Percentiles rank a stretch among this genome's conserved stretches.
These are phyloP conservation scores for Echinochloa phyllopogon DNA, from an alignment of 176 grass and related monocot species.

Conservation along the genomic window DNA sequence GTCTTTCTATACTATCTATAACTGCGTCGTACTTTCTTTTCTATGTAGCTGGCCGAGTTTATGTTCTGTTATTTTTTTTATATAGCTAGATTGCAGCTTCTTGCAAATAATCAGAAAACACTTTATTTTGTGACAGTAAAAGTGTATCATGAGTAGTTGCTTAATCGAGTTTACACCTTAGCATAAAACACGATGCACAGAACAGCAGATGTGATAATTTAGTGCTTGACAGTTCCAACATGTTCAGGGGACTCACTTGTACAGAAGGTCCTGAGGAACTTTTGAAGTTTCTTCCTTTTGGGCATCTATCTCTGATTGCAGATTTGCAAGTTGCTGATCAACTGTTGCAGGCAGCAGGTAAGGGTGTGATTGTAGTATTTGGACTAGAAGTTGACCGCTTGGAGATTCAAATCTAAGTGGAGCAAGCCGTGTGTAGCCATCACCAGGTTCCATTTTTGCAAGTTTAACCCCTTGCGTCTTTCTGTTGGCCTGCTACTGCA, in stretches of 20 bases:
- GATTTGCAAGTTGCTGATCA: constrained; percentile 89
- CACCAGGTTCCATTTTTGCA: constrained; percentile 59
- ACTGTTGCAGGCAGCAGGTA: constrained; percentile 80
- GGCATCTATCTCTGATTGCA: constrained; percentile 67
- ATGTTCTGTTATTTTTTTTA: too few species aligned
- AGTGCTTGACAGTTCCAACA: not conserved
- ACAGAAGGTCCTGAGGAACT: constrained; percentile 74
- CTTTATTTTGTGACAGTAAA: not conserved
- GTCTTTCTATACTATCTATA: too few species aligned
- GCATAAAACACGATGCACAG: not conserved
- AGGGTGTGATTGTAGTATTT: constrained; percentile 86
- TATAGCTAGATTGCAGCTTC: constrained; percentile 13
- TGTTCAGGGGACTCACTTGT: constrained; percentile 57
- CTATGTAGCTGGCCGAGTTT: constrained; percentile 1
- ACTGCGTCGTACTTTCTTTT: not conserved
- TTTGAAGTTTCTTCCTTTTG: constrained; percentile 69
- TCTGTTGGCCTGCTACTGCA: not conserved
- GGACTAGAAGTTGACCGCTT: constrained; percentile 79
- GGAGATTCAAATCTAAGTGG: constrained; percentile 89
- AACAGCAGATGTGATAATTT: not conserved
- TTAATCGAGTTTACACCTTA: not conserved
- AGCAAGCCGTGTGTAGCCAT: constrained; percentile 57
- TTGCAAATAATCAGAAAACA: not conserved
- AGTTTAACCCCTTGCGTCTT: too few species aligned
- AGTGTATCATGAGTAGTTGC: not conserved